Evolutionary conservation across 73 alveolate species (phyloP), one percentile per base, ranked within the genome.

Genomic region (Uronychia setigera): DNA sequence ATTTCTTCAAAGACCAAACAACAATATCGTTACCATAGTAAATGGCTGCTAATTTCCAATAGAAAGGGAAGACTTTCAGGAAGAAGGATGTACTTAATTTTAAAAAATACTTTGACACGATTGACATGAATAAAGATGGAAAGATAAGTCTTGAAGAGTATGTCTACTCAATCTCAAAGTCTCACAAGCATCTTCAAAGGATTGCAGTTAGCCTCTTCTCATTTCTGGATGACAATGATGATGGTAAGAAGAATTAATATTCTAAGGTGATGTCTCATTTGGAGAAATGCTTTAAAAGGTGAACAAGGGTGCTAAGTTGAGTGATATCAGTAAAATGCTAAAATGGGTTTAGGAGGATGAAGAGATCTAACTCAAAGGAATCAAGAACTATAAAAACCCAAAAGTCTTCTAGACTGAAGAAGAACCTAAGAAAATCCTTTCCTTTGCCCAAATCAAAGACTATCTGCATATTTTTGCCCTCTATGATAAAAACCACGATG

Each of bases 61-160:
- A 83, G 90, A 83, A 83, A 83, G 90, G 90, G 26, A 83, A 83
- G 46, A 83, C 90, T 19, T 83, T 60, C 59, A 60, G 76, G 79
- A 83, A 83, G 79, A 83, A 84, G 74, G 90, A 83, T 76, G 76
- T 83, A 26, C 34, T 83, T 9, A 31, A 82, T 31, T 83, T 83
- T 33, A 83, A 83, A 46, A 83, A 76, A 32, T 83, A 83, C 58
- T 83, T 83, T 34, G 90, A 83, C 46, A 60, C 84, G 0, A 83
- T 83, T 33, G 90, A 83, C 76, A 84, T 34, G 1, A 82, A 83
- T 34, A 60, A 76, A 26, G 76, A 81, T 33, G 90, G 90, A n/a
- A 11, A 83, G 35, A 29, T 83, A 0, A 83, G 84, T 1, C 60
- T 83, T 0, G 90, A 83, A 74, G 90, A 83, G 35, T 83, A 74